Evolutionary conservation across 2,329 filamentous ascomycete genomes (phyloP).

Genomic region (Aspergillus clavatus): DNA sequence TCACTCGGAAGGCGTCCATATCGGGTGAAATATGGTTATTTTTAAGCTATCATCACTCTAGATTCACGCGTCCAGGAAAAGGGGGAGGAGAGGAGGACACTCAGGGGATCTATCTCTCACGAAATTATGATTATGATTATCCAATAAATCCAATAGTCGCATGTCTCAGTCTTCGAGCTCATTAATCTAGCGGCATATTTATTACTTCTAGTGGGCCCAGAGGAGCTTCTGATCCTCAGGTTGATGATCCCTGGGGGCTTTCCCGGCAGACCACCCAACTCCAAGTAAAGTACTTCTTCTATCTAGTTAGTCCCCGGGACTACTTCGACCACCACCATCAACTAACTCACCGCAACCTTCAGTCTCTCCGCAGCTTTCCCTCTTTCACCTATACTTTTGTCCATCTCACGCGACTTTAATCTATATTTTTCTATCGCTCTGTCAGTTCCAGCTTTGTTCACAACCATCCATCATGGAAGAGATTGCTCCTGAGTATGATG

Average conservation of each 20-base stretch:
- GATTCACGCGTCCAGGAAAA: background rate
- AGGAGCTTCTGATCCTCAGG: conserved; percentile 3
- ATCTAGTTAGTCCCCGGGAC: background rate
- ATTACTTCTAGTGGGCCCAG: background rate
- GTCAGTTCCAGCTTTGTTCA: too few relatives aligned
- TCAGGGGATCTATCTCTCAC: background rate
- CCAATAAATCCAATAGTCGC: background rate
- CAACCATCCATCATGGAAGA: conserved; percentile 70
- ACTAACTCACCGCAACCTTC: background rate
- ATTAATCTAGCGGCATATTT: background rate
- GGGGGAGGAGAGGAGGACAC: background rate
- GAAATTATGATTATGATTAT: background rate
- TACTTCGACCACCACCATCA: background rate
- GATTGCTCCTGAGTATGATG: conserved; percentile 97
- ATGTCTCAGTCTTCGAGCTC: background rate
- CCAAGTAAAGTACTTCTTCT: background rate
- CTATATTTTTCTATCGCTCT: conserved; percentile 6
- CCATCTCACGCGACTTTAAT: conserved; percentile 11
- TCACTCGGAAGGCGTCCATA: background rate
- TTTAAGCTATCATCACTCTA: background rate
- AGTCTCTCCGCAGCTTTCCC: conserved; percentile 8
- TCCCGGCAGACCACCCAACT: too few relatives aligned
- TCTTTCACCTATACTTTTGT: conserved; percentile 10
- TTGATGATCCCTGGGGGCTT: conserved; percentile 18
- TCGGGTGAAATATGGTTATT: background rate